A percentile compares a stretch with the other conserved stretches of the same genome.
Conservation (phyloP, 2,329 filamentous ascomycete species). For the Aspergillus versicolor region DNA sequence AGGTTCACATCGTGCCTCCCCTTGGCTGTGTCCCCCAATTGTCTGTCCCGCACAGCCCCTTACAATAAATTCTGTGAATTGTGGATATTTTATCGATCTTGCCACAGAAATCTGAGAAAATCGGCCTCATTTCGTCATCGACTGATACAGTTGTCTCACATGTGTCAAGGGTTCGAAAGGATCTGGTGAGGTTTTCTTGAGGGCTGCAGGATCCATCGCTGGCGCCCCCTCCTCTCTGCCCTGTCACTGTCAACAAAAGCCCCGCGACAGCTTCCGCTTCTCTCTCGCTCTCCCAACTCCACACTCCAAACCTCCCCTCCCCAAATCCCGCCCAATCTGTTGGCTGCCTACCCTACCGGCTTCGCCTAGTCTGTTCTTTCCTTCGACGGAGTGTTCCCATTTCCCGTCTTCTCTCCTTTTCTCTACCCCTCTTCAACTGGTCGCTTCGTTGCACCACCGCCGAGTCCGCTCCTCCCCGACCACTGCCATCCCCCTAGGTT, state of each 20-base stretch:
- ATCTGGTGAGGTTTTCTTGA: constrained; percentile 7
- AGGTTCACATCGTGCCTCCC: neutral
- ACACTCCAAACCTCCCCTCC: constrained; percentile 5
- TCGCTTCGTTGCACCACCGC: constrained; percentile 17
- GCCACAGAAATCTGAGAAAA: constrained; percentile 7
- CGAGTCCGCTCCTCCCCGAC: constrained; percentile 15
- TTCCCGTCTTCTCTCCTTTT: neutral
- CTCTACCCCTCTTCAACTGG: neutral
- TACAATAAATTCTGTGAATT: neutral
- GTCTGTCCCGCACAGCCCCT: constrained; percentile 6
- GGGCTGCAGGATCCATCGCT: neutral
- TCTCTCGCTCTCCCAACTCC: constrained; percentile 18
- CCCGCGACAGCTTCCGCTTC: constrained; percentile 19
- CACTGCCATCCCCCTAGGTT: constrained; percentile 4
- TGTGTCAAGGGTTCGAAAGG: constrained; percentile 3
- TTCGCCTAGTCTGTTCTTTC: constrained; percentile 10
- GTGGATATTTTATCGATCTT: constrained; percentile 10
- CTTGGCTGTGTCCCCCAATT: neutral
- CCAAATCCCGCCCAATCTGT: constrained; percentile 6
- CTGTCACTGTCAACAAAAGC: constrained; percentile 27
- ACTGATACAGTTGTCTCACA: constrained; percentile 16
- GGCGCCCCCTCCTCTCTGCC: constrained; percentile 11
- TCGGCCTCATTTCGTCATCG: constrained; percentile 13
- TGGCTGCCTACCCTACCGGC: constrained; percentile 8
- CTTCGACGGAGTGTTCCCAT: neutral